A percentile compares a stretch with the other conserved stretches of the same genome.
phyloP scores from a whole-genome alignment of 2,329 filamentous ascomycete species.

The Microsporum audouinii region DNA sequence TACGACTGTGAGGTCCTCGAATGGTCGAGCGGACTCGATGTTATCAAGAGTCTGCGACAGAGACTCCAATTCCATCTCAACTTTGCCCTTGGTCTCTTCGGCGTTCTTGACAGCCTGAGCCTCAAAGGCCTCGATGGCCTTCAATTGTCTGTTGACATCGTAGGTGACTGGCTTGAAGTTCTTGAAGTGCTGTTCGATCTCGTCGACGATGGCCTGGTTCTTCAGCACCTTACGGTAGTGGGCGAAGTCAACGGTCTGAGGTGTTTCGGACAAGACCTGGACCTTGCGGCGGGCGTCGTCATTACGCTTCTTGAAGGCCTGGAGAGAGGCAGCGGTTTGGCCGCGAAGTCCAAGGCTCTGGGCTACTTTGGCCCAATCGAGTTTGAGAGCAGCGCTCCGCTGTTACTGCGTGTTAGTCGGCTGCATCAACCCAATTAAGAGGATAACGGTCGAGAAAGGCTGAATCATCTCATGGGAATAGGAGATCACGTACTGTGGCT shows the following conservation, averaged over 20 bases:
- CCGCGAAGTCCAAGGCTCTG: slow-evolving; percentile 91
- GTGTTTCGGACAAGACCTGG: slow-evolving; percentile 66
- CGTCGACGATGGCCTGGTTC: slow-evolving; percentile 89
- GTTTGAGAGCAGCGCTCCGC: slow-evolving; percentile 97
- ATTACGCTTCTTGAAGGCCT: slow-evolving; percentile 99
- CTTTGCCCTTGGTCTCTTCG: slow-evolving; percentile 89
- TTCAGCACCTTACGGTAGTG: slow-evolving; percentile 87
- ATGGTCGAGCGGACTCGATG: slow-evolving; percentile 89
- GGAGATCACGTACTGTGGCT: background rate
- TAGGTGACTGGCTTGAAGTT: slow-evolving; percentile 87
- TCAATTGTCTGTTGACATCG: slow-evolving; percentile 86
- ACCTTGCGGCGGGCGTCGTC: slow-evolving; percentile 96
- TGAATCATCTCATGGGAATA: background rate
- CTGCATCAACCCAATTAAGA: slow-evolving; percentile 13
- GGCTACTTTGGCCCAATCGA: slow-evolving; percentile 96
- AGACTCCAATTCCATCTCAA: slow-evolving; percentile 88
- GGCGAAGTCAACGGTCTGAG: slow-evolving; percentile 81
- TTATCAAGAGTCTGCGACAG: slow-evolving; percentile 91
- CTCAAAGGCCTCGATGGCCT: slow-evolving; percentile 97
- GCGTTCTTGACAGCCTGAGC: slow-evolving; percentile 93
- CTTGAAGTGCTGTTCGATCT: slow-evolving; percentile 93
- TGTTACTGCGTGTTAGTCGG: slow-evolving; percentile 30
- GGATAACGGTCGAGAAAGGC: background rate
- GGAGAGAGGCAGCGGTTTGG: slow-evolving; percentile 80
- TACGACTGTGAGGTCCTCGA: slow-evolving; percentile 96